A percentile compares a stretch with the other conserved stretches of the same genome.
Evolutionary conservation across 176 grass and related monocot species (phyloP).

Genomic region (Dactylis glomerata): DNA sequence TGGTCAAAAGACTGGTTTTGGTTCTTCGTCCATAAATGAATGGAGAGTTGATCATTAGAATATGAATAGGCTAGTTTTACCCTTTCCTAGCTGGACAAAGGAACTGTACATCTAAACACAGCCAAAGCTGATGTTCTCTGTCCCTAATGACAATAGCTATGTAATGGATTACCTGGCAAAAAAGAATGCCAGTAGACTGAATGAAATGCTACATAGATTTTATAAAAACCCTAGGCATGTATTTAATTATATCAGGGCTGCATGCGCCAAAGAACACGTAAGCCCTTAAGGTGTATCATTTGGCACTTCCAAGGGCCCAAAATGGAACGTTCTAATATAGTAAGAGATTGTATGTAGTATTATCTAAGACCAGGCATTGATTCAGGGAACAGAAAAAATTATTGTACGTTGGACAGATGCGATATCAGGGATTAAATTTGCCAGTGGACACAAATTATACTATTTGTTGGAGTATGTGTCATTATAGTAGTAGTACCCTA

Average conservation of each 20-base stretch:
- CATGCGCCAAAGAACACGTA: background rate
- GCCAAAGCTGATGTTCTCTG: background rate
- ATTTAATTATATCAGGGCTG: background rate
- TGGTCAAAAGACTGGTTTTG: background rate
- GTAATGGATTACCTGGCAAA: background rate
- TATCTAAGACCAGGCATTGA: background rate
- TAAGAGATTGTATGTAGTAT: background rate
- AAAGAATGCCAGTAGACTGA: background rate
- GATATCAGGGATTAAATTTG: background rate
- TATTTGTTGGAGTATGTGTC: no score
- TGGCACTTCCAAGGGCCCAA: background rate
- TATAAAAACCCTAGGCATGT: background rate
- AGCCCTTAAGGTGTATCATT: background rate
- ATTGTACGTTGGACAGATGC: background rate
- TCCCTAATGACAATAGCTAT: background rate
- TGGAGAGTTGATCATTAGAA: background rate
- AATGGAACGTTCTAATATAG: background rate
- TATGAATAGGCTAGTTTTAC: background rate
- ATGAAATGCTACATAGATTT: background rate
- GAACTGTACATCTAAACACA: background rate
- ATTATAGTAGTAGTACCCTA: no score
- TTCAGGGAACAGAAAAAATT: background rate
- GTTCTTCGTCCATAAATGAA: background rate
- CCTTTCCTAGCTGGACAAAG: background rate
- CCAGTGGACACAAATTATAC: background rate